A percentile compares a stretch with the other conserved stretches of the same genome.
phyloP scores from a whole-genome alignment of 805 yeast species.

The Candida manassasensis region DNA sequence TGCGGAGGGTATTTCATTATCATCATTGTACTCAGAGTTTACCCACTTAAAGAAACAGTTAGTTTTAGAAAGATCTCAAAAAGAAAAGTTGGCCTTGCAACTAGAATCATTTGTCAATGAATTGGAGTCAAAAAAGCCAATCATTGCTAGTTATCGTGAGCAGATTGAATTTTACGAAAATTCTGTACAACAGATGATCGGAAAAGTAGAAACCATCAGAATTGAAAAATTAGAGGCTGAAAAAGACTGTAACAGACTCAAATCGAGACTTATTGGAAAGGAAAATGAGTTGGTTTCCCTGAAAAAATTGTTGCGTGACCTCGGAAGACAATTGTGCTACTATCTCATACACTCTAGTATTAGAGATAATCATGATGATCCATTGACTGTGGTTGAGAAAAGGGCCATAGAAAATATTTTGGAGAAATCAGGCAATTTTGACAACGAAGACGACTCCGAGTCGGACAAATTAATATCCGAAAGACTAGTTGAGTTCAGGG shows the following conservation, averaged over 20 bases:
- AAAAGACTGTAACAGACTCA: conserved; percentile 31
- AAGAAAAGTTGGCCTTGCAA: conserved; percentile 64
- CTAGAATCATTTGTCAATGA: conserved; percentile 69
- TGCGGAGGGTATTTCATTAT: conserved; percentile 51
- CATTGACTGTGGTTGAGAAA: conserved; percentile 62
- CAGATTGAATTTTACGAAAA: conserved; percentile 53
- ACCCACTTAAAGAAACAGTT: conserved; percentile 61
- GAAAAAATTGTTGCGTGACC: conserved; percentile 58
- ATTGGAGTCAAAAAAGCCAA: conserved; percentile 73
- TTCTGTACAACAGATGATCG: conserved; percentile 50
- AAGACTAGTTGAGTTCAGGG: conserved; percentile 65
- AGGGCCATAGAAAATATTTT: conserved; percentile 57
- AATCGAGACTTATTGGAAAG: conserved; percentile 34
- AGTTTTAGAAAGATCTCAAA: conserved; percentile 64
- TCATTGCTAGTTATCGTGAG: conserved; percentile 60
- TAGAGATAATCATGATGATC: conserved; percentile 50
- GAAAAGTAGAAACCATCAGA: conserved; percentile 47
- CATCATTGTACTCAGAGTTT: conserved; percentile 62
- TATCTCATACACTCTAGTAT: conserved; percentile 63
- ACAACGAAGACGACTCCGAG: conserved; percentile 45
- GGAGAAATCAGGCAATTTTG: conserved; percentile 28
- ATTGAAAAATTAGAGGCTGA: conserved; percentile 45
- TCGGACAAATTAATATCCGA: conserved; percentile 70
- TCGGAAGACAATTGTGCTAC: conserved; percentile 78
- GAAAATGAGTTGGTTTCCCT: conserved; percentile 45